A percentile compares a stretch with the other conserved stretches of the same genome.
Conservation (phyloP, 257 asterid species). For the Echites panduratus region DNA sequence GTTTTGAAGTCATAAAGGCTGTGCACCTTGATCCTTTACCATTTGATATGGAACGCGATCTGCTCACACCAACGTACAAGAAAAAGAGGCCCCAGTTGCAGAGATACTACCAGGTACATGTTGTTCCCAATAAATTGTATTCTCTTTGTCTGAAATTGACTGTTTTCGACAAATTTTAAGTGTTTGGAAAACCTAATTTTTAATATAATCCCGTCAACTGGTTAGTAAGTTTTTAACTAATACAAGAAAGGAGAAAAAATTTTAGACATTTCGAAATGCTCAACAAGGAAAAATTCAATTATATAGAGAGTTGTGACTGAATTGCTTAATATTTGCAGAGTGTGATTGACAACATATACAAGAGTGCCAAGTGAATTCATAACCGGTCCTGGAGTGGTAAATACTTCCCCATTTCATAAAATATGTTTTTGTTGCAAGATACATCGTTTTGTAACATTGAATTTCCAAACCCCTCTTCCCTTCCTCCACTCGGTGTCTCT, state of each 20-base stretch:
- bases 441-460: background rate
- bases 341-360: constrained; percentile 66
- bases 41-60: constrained; percentile 91
- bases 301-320: no score
- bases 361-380: constrained; percentile 46
- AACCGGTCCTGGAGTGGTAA: background rate
- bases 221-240: no score
- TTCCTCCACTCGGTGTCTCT: background rate
- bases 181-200: no score
- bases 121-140: background rate
- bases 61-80: constrained; percentile 91
- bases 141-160: no score
- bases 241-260: no score
- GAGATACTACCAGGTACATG: constrained; percentile 71
- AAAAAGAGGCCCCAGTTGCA: constrained; percentile 88
- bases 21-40: constrained; percentile 93
- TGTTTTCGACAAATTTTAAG: no score
- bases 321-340: constrained; percentile 34
- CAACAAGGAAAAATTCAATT: no score
- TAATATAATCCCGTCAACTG: no score
- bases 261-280: no score
- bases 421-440: background rate
- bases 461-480: background rate
- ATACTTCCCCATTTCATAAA: constrained; percentile 1
- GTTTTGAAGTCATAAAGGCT: constrained; percentile 74